Conservation (phyloP, 116 monocot species). For the Posidonia oceanica region DNA sequence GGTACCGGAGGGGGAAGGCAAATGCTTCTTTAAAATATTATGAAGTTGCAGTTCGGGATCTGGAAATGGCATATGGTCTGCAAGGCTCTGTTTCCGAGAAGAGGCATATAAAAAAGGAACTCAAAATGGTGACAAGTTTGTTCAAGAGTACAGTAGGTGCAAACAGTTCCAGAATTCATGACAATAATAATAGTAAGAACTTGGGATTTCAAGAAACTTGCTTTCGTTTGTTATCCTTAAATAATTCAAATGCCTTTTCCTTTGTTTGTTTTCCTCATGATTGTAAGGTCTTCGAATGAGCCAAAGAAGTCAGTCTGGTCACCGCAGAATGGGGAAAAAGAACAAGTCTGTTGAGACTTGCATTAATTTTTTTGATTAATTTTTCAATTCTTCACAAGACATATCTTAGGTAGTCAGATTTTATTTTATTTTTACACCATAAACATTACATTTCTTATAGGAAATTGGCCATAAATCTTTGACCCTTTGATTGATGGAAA, state of each 20-base stretch:
- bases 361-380: too few species aligned
- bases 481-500: too few species aligned
- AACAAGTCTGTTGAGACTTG: too few species aligned
- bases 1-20: conserved; percentile 89
- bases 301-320: too few species aligned
- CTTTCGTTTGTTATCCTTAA: background rate
- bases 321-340: too few species aligned
- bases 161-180: conserved; percentile 1
- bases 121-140: conserved; percentile 18
- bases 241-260: background rate
- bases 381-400: too few species aligned
- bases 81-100: conserved; percentile 54
- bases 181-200: conserved; percentile 7
- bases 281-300: too few species aligned
- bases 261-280: too few species aligned
- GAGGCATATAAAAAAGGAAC: conserved; percentile 58
- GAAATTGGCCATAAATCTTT: too few species aligned
- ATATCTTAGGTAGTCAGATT: too few species aligned
- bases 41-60: conserved; percentile 54
- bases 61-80: conserved; percentile 54
- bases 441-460: too few species aligned
- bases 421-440: too few species aligned
- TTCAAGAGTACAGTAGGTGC: conserved; percentile 2
- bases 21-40: conserved; percentile 47
- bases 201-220: conserved; percentile 22